Evolutionary conservation across 805 yeast species (phyloP).

Genomic region (Allodekkera sacchari): DNA sequence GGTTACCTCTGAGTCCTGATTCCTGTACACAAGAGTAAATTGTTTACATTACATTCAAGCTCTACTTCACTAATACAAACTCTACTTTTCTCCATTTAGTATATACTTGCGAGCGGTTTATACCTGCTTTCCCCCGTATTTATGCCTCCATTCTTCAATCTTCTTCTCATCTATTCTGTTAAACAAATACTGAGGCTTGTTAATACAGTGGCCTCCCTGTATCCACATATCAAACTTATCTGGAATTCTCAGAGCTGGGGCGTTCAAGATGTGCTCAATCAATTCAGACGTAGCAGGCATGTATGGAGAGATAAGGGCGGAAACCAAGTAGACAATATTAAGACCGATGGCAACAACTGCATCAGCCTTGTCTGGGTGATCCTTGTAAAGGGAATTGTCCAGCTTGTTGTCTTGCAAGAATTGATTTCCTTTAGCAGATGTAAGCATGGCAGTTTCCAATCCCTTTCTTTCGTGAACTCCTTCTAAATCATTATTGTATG

Average conservation of each 20-base stretch:
- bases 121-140: constrained; percentile 74
- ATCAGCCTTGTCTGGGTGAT: constrained; percentile 72
- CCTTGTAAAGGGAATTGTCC: constrained; percentile 75
- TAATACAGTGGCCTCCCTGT: constrained; percentile 76
- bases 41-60: too few relatives aligned
- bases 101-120: too few relatives aligned
- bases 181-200: constrained; percentile 87
- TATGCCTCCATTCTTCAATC: constrained; percentile 76
- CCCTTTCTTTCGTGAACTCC: constrained; percentile 78
- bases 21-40: too few relatives aligned
- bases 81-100: too few relatives aligned
- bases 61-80: too few relatives aligned
- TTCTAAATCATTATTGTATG: constrained; percentile 69
- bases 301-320: constrained; percentile 76
- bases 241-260: constrained; percentile 70
- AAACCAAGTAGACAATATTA: constrained; percentile 79
- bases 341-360: constrained; percentile 90
- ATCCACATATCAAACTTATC: constrained; percentile 65
- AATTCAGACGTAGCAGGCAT: constrained; percentile 76
- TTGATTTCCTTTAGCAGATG: constrained; percentile 88
- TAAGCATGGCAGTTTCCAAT: constrained; percentile 82
- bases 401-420: constrained; percentile 94
- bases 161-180: constrained; percentile 85
- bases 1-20: too few relatives aligned
- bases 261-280: constrained; percentile 74